phyloP scores from a whole-genome alignment of 441 rosid species.

The Gossypium gossypioides region DNA sequence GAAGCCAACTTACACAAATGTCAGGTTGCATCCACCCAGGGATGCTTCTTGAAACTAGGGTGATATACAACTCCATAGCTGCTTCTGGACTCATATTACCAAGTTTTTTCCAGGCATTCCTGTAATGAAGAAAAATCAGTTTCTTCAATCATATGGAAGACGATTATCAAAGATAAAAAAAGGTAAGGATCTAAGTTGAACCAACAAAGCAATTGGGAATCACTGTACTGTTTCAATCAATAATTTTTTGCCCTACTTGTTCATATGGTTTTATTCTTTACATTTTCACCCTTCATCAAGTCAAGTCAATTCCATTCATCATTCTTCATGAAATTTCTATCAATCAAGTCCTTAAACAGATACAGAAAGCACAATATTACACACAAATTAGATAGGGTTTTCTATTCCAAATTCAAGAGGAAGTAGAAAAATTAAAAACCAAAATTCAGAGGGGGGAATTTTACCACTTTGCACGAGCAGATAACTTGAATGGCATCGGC shows the following conservation, averaged over 20 bases:
- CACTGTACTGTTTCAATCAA: neutral
- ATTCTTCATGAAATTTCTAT: neutral
- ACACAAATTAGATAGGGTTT: neutral
- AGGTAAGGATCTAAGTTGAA: neutral
- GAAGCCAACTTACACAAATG: conserved; percentile 18
- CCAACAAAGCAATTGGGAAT: neutral
- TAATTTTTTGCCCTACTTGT: neutral
- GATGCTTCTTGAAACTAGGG: conserved; percentile 28
- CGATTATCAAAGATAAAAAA: neutral
- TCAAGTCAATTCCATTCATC: conserved; percentile 6
- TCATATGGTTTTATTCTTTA: conserved; percentile 3
- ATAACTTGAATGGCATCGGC: conserved; percentile 34
- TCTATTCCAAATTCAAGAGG: neutral
- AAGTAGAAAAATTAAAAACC: neutral
- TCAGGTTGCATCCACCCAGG: conserved; percentile 27
- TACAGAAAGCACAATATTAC: neutral
- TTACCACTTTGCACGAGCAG: conserved; percentile 47
- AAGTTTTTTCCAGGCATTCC: conserved; percentile 45
- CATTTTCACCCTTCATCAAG: neutral
- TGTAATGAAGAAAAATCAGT: conserved; percentile 9
- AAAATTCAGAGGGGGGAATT: neutral
- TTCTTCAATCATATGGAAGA: neutral
- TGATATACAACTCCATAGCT: conserved; percentile 46
- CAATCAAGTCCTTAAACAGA: neutral
- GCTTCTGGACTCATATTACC: conserved; percentile 39